These are phyloP conservation scores for Paratrypanosoma confusum DNA, from an alignment of 208 protist species.

Conservation along the genomic window DNA sequence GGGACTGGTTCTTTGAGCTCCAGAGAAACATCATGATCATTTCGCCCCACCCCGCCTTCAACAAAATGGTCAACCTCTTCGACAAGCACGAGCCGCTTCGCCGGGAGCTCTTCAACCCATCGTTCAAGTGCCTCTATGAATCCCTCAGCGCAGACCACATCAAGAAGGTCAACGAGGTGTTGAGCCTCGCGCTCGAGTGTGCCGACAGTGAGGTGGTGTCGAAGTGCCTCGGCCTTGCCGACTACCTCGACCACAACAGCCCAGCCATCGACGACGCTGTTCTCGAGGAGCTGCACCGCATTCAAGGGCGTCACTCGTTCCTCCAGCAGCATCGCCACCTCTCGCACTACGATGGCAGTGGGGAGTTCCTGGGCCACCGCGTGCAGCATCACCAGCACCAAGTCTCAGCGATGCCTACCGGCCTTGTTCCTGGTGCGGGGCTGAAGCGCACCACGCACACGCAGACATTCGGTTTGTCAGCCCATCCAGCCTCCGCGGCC, in stretches of 20 bases:
- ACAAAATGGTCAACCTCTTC: conserved; percentile 83
- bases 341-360: too few relatives aligned
- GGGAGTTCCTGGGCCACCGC: too few relatives aligned
- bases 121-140: conserved; percentile 85
- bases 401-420: background rate
- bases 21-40: conserved; percentile 83
- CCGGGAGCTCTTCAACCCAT: conserved; percentile 79
- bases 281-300: conserved; percentile 41
- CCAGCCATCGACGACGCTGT: conserved; percentile 60
- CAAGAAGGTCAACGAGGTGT: conserved; percentile 75
- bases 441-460: background rate
- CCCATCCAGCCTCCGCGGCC: too few relatives aligned
- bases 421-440: background rate
- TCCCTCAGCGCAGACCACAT: conserved; percentile 75
- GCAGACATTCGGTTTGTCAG: too few relatives aligned
- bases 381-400: conserved; percentile 15
- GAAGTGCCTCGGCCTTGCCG: conserved; percentile 74
- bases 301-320: conserved; percentile 28
- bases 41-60: conserved; percentile 78
- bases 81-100: conserved; percentile 86
- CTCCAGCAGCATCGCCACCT: conserved; percentile 12
- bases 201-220: conserved; percentile 73
- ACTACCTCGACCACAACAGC: conserved; percentile 84
- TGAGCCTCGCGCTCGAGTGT: conserved; percentile 66
- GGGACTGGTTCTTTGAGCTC: conserved; percentile 84